phyloP scores from a whole-genome alignment of 148 eudicot species.

The Cornus controversa region DNA sequence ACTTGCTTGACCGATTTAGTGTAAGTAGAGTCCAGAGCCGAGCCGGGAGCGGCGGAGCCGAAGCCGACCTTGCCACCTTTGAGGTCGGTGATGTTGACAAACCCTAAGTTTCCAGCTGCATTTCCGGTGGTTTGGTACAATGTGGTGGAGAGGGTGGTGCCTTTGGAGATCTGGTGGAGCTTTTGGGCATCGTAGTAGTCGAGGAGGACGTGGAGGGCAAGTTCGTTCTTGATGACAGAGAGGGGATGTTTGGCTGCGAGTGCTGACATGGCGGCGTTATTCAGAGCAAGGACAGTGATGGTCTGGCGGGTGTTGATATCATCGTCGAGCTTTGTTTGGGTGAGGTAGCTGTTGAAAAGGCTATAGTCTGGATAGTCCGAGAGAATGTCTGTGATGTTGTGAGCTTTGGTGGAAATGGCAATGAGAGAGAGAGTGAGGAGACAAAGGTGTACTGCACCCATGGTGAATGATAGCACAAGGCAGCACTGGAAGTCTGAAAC shows the following conservation, averaged over 20 bases:
- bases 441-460: conserved; percentile 5
- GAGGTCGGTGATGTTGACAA: conserved; percentile 61
- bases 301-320: conserved; percentile 76
- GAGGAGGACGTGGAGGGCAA: conserved; percentile 60
- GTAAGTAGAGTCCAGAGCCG: conserved; percentile 43
- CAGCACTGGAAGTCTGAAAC: conserved; percentile 2
- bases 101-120: conserved; percentile 36
- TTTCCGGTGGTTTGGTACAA: conserved; percentile 69
- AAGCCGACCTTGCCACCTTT: conserved; percentile 60
- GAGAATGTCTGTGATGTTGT: conserved; percentile 75
- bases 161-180: conserved; percentile 48
- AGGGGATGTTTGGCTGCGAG: conserved; percentile 46
- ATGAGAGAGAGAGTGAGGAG: conserved; percentile 16
- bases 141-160: conserved; percentile 47
- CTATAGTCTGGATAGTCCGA: conserved; percentile 40
- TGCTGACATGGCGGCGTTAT: conserved; percentile 45
- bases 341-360: conserved; percentile 50
- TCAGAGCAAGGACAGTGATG: conserved; percentile 67
- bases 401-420: conserved; percentile 11
- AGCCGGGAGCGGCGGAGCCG: conserved; percentile 46
- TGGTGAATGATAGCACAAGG: not conserved
- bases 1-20: conserved; percentile 42
- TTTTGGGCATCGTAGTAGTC: conserved; percentile 61
- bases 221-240: conserved; percentile 41
- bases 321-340: conserved; percentile 68